Conservation (phyloP, 83 land plant genomes). For the Picea abies region DNA sequence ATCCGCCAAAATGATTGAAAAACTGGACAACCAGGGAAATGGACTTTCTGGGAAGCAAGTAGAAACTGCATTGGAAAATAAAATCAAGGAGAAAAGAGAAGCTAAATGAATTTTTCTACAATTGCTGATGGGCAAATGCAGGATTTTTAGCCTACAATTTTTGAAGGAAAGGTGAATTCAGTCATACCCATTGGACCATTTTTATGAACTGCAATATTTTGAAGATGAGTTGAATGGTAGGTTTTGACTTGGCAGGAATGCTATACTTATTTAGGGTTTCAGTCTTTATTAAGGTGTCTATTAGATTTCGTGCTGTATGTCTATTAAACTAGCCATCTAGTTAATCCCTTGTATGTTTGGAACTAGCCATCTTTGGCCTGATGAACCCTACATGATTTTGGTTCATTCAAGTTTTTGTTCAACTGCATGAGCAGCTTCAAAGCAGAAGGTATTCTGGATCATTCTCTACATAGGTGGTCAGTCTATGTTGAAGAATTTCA, state of each 20-base stretch:
- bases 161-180: not conserved
- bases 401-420: not conserved
- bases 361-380: not conserved
- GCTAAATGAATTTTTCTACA: constrained; percentile 7
- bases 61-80: not conserved
- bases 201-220: not conserved
- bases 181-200: not conserved
- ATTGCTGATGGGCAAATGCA: not conserved
- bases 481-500: not conserved
- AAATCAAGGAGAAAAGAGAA: constrained; percentile 1
- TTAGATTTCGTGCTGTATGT: not conserved
- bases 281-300: not conserved
- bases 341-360: not conserved
- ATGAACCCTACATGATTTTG: not conserved
- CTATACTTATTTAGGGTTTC: not conserved
- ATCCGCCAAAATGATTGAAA: constrained; percentile 14
- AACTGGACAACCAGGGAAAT: constrained; percentile 15
- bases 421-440: not conserved
- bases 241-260: not conserved
- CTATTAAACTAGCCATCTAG: not conserved
- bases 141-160: not conserved
- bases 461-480: not conserved
- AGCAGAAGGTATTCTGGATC: not conserved
- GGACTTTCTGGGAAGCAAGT: not conserved
- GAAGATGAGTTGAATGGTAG: not conserved